Conservation (phyloP, 192 early-diverging fungal genomes). For the Mortierella alpina region DNA sequence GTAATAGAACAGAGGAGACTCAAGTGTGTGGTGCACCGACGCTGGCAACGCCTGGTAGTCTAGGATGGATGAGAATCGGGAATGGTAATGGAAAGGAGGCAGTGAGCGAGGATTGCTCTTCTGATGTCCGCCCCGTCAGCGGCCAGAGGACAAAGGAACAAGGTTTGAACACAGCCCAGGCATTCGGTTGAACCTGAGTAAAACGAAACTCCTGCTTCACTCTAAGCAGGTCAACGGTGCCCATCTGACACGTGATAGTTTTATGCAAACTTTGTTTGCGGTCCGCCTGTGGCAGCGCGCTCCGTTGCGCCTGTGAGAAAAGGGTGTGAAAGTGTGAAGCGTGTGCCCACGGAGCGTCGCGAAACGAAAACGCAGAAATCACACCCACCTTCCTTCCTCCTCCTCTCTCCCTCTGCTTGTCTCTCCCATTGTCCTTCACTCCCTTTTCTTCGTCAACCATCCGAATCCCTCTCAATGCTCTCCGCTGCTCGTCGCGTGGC, state of each 20-base stretch:
- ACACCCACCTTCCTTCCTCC: neutral
- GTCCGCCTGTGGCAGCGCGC: constrained; percentile 17
- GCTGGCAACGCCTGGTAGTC: neutral
- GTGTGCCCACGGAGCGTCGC: too few relatives aligned
- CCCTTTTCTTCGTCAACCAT: neutral
- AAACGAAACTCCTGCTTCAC: too few relatives aligned
- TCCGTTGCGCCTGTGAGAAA: constrained; percentile 4
- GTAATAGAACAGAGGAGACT: too few relatives aligned
- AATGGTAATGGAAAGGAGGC: neutral
- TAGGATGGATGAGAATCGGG: constrained; percentile 1
- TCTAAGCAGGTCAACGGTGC: too few relatives aligned
- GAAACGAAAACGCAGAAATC: too few relatives aligned
- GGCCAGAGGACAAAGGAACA: too few relatives aligned
- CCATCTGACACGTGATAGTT: neutral
- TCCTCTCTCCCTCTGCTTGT: neutral
- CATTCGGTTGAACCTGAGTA: too few relatives aligned
- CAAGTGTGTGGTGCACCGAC: neutral
- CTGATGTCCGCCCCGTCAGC: too few relatives aligned
- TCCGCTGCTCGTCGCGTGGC: constrained; percentile 52
- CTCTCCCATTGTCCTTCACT: neutral
- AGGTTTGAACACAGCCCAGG: too few relatives aligned
- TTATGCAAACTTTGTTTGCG: neutral
- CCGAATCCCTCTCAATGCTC: constrained; percentile 15
- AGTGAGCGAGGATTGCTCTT: neutral
- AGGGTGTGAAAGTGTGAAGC: neutral